Base-by-base conservation (phyloP, 2,329 filamentous ascomycete genomes). In the Penicillium sp. region DNA sequence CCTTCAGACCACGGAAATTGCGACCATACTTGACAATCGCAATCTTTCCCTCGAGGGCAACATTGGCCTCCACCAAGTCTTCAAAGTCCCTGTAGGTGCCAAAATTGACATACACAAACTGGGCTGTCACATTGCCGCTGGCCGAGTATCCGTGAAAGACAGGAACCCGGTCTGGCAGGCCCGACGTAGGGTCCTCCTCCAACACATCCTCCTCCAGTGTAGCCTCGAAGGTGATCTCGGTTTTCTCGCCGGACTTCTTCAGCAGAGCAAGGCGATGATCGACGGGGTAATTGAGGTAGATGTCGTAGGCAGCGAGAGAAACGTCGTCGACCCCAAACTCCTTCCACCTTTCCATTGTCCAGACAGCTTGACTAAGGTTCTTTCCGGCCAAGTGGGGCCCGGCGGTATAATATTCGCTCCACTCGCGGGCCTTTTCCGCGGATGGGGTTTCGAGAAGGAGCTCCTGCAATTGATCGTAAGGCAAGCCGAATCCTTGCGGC, bases 101-200 rank as follows among this genome's bases (percentile, higher is more conserved):
- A 56, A 92, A 94, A 64, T 95, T 95, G 60, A 85, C 87, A 56
- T 83, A 96, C 20, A 95, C 85, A 49, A 85, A 92, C 10, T 79
- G 77, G 2, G 79, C 87, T 0, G 90, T 95, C 32, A 93, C 90
- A 61, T 96, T 94, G 17, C 90, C 90, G 43, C 74, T 89, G 3
- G 88, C 88, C 3, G 87, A 94, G 64, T 95, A 96, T 36, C 90
- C 92, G 58, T 96, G 90, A 69, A 96, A 96, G 0, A 84, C 90
- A 1, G 90, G 88, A 15, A 96, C 75, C 18, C 86, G 74, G 54
- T 88, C 76, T 7, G 75, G 65, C 30, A 87, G 69, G 14, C 79
- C 75, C 12, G 80, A 87, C 0, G 88, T 93, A 2, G 80, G 76
- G 60, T 98, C 92, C 35, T 94, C 82, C 0, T 86, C 74, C 4